Conservation (phyloP, 768 basidiomycete species). For the Mycena albidolilacea region DNA sequence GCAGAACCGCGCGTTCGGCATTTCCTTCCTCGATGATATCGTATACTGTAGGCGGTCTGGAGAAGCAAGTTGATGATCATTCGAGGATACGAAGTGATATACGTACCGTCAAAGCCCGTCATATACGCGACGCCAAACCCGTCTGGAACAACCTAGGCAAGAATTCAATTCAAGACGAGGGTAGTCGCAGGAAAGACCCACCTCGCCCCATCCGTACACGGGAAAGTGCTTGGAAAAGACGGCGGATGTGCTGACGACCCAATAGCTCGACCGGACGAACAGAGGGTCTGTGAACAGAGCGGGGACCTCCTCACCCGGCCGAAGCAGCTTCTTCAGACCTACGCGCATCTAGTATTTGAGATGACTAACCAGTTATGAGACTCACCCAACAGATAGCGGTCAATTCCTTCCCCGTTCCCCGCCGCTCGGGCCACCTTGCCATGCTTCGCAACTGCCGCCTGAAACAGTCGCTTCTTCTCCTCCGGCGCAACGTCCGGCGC, state of each 20-base stretch:
- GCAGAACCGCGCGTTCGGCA: constrained; percentile 84
- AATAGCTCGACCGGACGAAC: constrained; percentile 78
- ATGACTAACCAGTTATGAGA: neutral
- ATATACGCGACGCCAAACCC: constrained; percentile 97
- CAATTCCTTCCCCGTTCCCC: constrained; percentile 81
- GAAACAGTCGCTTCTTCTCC: constrained; percentile 68
- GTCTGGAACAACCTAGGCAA: constrained; percentile 81
- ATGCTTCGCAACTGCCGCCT: constrained; percentile 75
- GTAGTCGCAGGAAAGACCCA: constrained; percentile 42
- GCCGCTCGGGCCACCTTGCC: constrained; percentile 75
- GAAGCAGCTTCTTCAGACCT: constrained; percentile 82
- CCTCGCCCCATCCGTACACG: constrained; percentile 95
- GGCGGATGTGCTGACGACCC: constrained; percentile 93
- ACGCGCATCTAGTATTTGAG: neutral
- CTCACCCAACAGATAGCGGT: constrained; percentile 90
- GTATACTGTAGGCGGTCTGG: constrained; percentile 88
- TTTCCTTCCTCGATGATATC: constrained; percentile 87
- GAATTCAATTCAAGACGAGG: constrained; percentile 1
- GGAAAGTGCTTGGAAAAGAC: constrained; percentile 89
- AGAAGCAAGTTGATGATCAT: neutral
- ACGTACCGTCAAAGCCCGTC: constrained; percentile 87
- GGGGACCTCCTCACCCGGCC: constrained; percentile 75
- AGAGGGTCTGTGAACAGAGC: constrained; percentile 85
- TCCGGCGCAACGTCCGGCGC: constrained; percentile 56
- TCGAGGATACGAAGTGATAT: neutral